phyloP scores from a whole-genome alignment of 352 stramenopile species.

The Pythium chondricola region DNA sequence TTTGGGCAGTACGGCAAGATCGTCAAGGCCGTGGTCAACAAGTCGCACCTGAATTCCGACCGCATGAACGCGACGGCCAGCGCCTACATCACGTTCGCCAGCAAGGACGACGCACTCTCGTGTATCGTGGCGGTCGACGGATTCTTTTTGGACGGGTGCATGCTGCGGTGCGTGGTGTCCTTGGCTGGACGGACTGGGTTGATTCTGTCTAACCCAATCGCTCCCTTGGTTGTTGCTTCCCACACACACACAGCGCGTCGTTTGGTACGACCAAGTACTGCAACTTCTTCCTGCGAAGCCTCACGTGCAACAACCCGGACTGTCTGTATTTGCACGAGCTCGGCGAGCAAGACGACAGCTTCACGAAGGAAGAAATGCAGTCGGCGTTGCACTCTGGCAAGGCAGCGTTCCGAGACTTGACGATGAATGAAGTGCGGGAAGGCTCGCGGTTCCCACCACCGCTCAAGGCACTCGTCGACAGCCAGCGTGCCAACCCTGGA shows the following conservation, averaged over 20 bases:
- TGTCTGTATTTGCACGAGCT: constrained; percentile 94
- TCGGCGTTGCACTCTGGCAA: constrained; percentile 71
- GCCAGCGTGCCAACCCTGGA: not conserved
- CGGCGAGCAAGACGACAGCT: constrained; percentile 89
- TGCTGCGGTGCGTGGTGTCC: constrained; percentile 42
- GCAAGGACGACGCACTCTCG: constrained; percentile 86
- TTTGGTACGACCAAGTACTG: constrained; percentile 97
- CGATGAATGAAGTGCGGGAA: constrained; percentile 36
- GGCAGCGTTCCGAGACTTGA: constrained; percentile 54
- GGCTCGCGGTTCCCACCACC: constrained; percentile 51
- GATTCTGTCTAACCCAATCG: no score
- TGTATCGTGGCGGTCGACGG: constrained; percentile 91
- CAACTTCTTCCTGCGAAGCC: constrained; percentile 90
- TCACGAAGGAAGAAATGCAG: constrained; percentile 94
- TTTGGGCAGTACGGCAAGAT: constrained; percentile 92
- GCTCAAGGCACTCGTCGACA: not conserved
- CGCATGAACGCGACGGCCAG: constrained; percentile 72
- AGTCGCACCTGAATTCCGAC: constrained; percentile 65
- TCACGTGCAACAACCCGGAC: constrained; percentile 91
- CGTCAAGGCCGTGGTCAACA: constrained; percentile 91
- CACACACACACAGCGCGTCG: constrained; percentile 66
- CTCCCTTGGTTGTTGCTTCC: no score
- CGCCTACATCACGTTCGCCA: constrained; percentile 92
- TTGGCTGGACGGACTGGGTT: not conserved
- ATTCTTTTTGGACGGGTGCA: constrained; percentile 77